These are phyloP conservation scores for Globisporangium cylindrosporum DNA, from an alignment of 352 stramenopile species.

Conservation along the genomic window DNA sequence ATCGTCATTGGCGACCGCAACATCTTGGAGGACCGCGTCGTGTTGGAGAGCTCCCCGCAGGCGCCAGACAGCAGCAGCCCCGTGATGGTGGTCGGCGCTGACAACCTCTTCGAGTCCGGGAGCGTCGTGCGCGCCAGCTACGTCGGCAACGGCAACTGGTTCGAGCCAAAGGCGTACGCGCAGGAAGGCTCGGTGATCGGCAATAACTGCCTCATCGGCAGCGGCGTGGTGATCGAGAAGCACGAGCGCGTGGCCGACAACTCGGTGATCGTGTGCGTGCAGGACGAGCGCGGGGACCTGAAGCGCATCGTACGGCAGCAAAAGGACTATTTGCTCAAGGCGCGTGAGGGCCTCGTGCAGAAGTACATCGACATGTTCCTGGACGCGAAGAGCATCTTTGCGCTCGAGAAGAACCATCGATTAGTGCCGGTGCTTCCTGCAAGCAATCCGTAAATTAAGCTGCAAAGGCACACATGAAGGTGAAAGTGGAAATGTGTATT, in stretches of 20 bases:
- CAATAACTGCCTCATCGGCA: conserved; percentile 80
- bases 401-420: conserved; percentile 79
- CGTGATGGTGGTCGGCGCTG: conserved; percentile 51
- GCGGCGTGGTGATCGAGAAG: conserved; percentile 67
- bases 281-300: conserved; percentile 23
- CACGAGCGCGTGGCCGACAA: conserved; percentile 67
- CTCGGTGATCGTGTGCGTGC: conserved; percentile 67
- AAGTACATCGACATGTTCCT: conserved; percentile 77
- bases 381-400: conserved; percentile 67
- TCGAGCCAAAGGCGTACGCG: conserved; percentile 65
- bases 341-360: conserved; percentile 51
- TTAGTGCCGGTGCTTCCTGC: conserved; percentile 29
- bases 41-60: conserved; percentile 27
- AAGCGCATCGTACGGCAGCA: conserved; percentile 51
- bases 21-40: conserved; percentile 64
- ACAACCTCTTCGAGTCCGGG: conserved; percentile 82
- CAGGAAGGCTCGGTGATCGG: conserved; percentile 61
- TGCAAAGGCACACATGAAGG: no score
- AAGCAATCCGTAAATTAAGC: background rate
- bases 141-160: conserved; percentile 71
- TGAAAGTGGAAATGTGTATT: no score
- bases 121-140: conserved; percentile 51
- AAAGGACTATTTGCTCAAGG: conserved; percentile 65
- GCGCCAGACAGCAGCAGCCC: conserved; percentile 11
- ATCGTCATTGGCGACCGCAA: conserved; percentile 67